Evolutionary conservation across 2,329 filamentous ascomycete genomes (phyloP), one percentile per base, ranked within the genome.

Genomic region (Gaeumannomyces sp.): DNA sequence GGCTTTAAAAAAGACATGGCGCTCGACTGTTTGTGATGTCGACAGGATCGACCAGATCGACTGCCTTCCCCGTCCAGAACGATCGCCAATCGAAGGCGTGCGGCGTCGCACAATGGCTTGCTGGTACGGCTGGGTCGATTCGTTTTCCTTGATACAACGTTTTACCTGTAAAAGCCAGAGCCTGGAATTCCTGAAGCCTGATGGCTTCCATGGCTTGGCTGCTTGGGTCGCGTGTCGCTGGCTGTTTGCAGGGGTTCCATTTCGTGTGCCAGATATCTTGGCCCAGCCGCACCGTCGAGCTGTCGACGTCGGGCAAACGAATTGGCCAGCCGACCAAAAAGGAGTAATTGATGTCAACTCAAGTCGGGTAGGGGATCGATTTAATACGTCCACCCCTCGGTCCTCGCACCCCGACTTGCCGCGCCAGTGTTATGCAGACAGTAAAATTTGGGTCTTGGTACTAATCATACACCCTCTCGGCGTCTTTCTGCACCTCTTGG

Each of bases 401-500:
- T 4, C 22, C 45, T 53, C 19, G n/a, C 4, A n/a, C 19, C 19
- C 19, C 4, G n/a, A 19, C n/a, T 22, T 19, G 22, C 22, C 19
- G 10, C 19, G 45, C 33, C 33, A 11, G 33, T 10, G 33, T 35
- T 35, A 8, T 14, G 33, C 33, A 35, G 33, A 35, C 33, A 35
- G 33, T n/a, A 59, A 60, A 60, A 38, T 60, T 38, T 16, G 29
- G 6, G 59, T 35, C 29, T 60, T 60, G 31, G 59, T 57, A 25
- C 61, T 62, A 62, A 57, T 33, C 53, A 62, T 57, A 57, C 61
- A 7, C 61, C 61, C 61, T 27, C 38, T 60, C 59, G 27, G 27
- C 59, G 31, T 16, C 27, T 27, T 5, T n/a, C 10, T 38, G 10
- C 29, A 19, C 13, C 59, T 38, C 25, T 57, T 11, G 4, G 33